These are phyloP conservation scores for Aspergillus uvarum DNA, from an alignment of 2,329 filamentous ascomycete species.

Conservation along the genomic window DNA sequence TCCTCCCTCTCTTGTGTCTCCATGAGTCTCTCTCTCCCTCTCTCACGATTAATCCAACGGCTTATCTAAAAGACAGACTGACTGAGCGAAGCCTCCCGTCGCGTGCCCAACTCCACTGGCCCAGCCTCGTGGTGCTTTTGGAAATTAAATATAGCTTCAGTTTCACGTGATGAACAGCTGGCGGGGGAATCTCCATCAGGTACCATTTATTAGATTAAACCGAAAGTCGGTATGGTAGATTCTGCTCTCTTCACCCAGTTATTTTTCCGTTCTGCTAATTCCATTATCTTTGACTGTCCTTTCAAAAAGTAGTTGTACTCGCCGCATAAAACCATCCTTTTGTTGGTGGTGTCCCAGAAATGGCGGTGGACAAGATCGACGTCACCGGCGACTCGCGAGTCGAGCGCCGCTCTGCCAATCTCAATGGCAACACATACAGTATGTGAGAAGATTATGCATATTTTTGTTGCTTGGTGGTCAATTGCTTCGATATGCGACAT, in stretches of 20 bases:
- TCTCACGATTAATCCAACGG: no score
- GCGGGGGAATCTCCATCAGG: conserved; percentile 15
- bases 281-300: not conserved
- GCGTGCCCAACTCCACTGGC: conserved; percentile 9
- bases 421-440: conserved; percentile 71
- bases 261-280: no score
- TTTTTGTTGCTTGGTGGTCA: not conserved
- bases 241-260: not conserved
- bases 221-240: conserved; percentile 10
- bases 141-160: conserved; percentile 3
- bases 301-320: not conserved
- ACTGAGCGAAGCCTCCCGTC: not conserved
- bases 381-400: conserved; percentile 65
- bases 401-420: conserved; percentile 59
- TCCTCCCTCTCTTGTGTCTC: not conserved
- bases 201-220: conserved; percentile 12
- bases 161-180: conserved; percentile 23
- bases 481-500: not conserved
- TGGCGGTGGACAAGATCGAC: conserved; percentile 62
- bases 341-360: conserved; percentile 23
- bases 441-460: conserved; percentile 17
- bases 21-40: no score
- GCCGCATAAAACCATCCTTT: not conserved
- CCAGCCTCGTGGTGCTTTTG: not conserved
- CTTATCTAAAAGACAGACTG: no score